Conservation (phyloP, 495 filamentous ascomycete genomes). For the Penicillium coprophilum region DNA sequence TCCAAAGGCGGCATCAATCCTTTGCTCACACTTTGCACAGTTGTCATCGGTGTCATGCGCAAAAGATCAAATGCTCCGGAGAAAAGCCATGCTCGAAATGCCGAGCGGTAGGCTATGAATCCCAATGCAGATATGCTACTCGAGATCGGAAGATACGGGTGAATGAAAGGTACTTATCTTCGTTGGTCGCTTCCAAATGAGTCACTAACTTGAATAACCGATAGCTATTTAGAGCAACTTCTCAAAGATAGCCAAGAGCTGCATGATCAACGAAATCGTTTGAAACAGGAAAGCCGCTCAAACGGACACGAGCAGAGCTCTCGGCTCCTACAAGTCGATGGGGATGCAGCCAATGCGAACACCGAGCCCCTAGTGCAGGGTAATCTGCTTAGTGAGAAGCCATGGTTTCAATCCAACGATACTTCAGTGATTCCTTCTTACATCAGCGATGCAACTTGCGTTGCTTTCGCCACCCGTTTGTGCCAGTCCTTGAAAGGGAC, state of each 20-base stretch:
- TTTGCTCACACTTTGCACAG: constrained; percentile 17
- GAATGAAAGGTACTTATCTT: constrained; percentile 34
- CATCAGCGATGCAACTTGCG: constrained; percentile 39
- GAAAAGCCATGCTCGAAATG: constrained; percentile 40
- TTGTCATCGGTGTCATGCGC: constrained; percentile 40
- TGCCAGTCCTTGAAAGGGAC: constrained; percentile 34
- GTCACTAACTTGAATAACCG: neutral
- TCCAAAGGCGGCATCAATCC: neutral
- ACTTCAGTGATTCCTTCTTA: constrained; percentile 35
- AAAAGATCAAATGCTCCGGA: constrained; percentile 45
- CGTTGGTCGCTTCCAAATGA: neutral
- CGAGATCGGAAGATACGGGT: constrained; percentile 41
- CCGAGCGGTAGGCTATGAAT: constrained; percentile 26
- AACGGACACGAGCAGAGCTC: neutral
- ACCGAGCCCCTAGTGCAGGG: constrained; percentile 28
- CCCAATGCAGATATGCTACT: constrained; percentile 36
- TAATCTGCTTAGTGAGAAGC: constrained; percentile 30
- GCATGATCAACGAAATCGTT: constrained; percentile 24
- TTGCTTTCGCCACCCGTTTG: constrained; percentile 41
- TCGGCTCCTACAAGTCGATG: neutral
- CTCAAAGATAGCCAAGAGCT: constrained; percentile 34
- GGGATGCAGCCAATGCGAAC: constrained; percentile 8
- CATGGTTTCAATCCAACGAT: constrained; percentile 39
- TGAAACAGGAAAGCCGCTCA: constrained; percentile 9
- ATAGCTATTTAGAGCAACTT: constrained; percentile 36